These are phyloP conservation scores for Plenodomus biglobosus DNA, from an alignment of 2,329 filamentous ascomycete species.

Conservation along the genomic window DNA sequence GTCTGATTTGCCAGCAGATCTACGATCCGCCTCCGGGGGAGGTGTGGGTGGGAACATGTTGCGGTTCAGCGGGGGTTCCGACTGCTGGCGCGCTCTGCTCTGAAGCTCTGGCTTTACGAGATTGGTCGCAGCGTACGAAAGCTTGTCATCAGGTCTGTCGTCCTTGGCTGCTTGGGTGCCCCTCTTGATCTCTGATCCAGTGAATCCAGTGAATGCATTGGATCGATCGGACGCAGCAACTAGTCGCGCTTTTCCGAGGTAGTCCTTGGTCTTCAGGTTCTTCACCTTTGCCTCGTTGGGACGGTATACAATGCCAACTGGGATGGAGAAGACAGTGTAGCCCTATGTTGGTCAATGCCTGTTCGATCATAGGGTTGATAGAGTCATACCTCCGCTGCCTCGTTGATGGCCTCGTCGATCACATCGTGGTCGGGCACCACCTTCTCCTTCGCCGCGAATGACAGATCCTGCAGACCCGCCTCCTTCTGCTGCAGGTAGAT, in stretches of 20 bases:
- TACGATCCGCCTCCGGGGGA: conserved; percentile 77
- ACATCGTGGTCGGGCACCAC: conserved; percentile 95
- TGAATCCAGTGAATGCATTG: conserved; percentile 81
- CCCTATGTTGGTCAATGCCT: conserved; percentile 59
- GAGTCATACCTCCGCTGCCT: conserved; percentile 78
- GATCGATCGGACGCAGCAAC: conserved; percentile 82
- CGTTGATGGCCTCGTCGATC: conserved; percentile 93
- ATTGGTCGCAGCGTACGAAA: conserved; percentile 91
- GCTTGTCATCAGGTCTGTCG: conserved; percentile 77
- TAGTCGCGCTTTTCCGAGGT: conserved; percentile 91
- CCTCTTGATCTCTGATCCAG: conserved; percentile 77
- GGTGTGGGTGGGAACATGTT: conserved; percentile 97
- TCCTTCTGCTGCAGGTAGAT: conserved; percentile 94
- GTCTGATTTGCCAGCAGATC: conserved; percentile 26
- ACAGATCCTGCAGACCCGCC: conserved; percentile 85
- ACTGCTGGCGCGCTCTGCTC: conserved; percentile 76
- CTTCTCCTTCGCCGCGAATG: conserved; percentile 92
- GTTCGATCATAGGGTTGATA: neutral
- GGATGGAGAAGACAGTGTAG: conserved; percentile 98
- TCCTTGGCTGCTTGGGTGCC: conserved; percentile 63
- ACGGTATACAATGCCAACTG: conserved; percentile 90
- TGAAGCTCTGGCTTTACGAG: conserved; percentile 83
- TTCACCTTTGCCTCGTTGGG: conserved; percentile 98
- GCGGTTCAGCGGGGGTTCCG: conserved; percentile 75
- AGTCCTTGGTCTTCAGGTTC: conserved; percentile 96